A percentile compares a stretch with the other conserved stretches of the same genome.
Evolutionary conservation across 345 rosid species (phyloP).

Genomic region (Cardiospermum halicacabum): DNA sequence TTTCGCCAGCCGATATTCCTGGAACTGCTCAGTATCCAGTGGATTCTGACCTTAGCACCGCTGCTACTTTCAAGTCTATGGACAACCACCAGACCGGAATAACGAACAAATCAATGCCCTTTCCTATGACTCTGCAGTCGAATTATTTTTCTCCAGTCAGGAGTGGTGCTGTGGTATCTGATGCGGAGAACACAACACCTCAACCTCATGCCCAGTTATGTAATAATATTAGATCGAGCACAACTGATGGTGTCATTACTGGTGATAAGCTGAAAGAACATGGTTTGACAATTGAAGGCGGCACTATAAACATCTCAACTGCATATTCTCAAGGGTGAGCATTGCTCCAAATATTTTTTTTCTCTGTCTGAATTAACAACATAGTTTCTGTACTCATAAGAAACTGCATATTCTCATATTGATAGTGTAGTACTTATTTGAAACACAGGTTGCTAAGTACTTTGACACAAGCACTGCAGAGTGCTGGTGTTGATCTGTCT

Average conservation of each 20-base stretch:
- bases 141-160: slow-evolving; percentile 38
- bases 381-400: no score
- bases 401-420: background rate
- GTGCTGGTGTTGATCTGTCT: slow-evolving; percentile 85
- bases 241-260: slow-evolving; percentile 29
- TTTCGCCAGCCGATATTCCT: slow-evolving; percentile 34
- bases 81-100: slow-evolving; percentile 41
- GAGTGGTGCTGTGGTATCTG: slow-evolving; percentile 30
- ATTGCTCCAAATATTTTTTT: background rate
- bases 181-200: slow-evolving; percentile 29
- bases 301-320: slow-evolving; percentile 80
- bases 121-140: slow-evolving; percentile 61
- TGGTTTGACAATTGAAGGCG: slow-evolving; percentile 57
- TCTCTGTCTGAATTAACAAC: background rate
- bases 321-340: slow-evolving; percentile 85
- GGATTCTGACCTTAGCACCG: slow-evolving; percentile 37
- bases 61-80: slow-evolving; percentile 29
- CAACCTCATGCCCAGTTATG: slow-evolving; percentile 29
- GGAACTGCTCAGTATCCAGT: slow-evolving; percentile 34
- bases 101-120: slow-evolving; percentile 36
- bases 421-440: background rate
- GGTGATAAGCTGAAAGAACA: slow-evolving; percentile 44
- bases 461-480: slow-evolving; percentile 71
- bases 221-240: slow-evolving; percentile 25
- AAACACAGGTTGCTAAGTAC: slow-evolving; percentile 75